Percentiles rank a stretch among this genome's conserved stretches.
Conservation (phyloP, 108 stramenopile species). For the Schizochytrium sp. region DNA sequence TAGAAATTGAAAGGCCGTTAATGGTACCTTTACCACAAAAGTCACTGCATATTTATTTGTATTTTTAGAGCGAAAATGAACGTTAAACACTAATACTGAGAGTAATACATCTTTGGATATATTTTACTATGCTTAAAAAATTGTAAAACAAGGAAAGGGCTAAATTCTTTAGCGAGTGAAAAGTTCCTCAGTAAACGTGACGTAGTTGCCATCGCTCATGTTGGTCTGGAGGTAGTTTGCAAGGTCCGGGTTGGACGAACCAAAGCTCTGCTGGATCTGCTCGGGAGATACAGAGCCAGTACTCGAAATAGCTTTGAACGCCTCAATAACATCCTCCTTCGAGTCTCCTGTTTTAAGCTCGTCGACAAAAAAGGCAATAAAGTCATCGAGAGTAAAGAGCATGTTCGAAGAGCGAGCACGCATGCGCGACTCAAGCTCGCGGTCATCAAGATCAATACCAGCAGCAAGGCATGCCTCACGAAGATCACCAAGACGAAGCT, state of each 20-base stretch:
- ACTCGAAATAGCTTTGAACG: constrained; percentile 1
- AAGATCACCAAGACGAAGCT: constrained; percentile 13
- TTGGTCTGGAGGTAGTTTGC: background rate
- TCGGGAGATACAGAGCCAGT: background rate
- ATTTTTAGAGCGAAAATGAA: too few species aligned
- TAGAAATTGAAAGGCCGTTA: too few species aligned
- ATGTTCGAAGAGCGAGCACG: background rate
- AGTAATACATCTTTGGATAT: background rate
- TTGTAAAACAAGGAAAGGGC: background rate
- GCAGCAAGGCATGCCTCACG: constrained; percentile 45
- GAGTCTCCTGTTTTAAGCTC: constrained; percentile 42
- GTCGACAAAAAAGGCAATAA: constrained; percentile 53
- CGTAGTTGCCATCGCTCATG: background rate
- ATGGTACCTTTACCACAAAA: too few species aligned
- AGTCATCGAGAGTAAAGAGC: constrained; percentile 11
- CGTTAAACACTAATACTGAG: background rate
- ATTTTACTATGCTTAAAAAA: background rate
- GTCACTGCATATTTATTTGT: too few species aligned
- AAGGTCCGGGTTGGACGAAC: background rate
- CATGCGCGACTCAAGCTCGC: constrained; percentile 56
- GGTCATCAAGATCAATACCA: constrained; percentile 39
- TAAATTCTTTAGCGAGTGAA: constrained; percentile 33
- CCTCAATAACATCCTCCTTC: constrained; percentile 40
- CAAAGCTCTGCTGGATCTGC: background rate
- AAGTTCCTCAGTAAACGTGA: constrained; percentile 29